phyloP scores from a whole-genome alignment of 805 yeast species.

The Saccharomycopsis oosterbeekiorum region DNA sequence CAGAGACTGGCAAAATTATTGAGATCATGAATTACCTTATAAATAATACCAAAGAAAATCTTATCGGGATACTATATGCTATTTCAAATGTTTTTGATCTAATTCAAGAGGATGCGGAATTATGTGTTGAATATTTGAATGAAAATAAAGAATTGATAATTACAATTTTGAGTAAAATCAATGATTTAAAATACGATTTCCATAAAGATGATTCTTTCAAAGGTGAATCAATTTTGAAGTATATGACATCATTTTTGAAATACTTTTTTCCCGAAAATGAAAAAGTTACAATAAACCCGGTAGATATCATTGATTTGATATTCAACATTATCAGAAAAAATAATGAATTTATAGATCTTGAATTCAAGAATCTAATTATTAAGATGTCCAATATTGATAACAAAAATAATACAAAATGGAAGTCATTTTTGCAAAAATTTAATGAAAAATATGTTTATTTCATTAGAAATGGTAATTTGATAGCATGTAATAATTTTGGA shows the following conservation, averaged over 20 bases:
- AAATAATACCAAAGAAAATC: background rate
- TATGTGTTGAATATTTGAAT: slow-evolving; percentile 13
- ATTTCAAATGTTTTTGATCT: slow-evolving; percentile 14
- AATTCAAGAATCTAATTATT: slow-evolving; percentile 26
- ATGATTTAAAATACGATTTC: slow-evolving; percentile 24
- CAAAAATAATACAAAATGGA: slow-evolving; percentile 10
- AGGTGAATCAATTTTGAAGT: slow-evolving; percentile 30
- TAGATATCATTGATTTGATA: slow-evolving; percentile 17
- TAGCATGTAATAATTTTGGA: slow-evolving; percentile 31
- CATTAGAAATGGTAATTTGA: slow-evolving; percentile 31
- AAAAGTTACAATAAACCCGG: background rate
- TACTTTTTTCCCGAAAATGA: background rate
- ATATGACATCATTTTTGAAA: slow-evolving; percentile 17
- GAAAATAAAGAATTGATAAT: background rate
- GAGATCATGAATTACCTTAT: slow-evolving; percentile 11
- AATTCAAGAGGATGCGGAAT: background rate
- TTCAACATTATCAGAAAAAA: slow-evolving; percentile 25
- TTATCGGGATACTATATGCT: background rate
- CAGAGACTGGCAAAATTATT: background rate
- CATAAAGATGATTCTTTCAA: slow-evolving; percentile 27
- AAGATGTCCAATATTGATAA: slow-evolving; percentile 8
- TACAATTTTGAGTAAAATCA: background rate
- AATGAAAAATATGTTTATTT: slow-evolving; percentile 28
- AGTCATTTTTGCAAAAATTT: slow-evolving; percentile 10
- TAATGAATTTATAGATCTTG: slow-evolving; percentile 20